Evolutionary conservation across 495 filamentous ascomycete genomes (phyloP), one percentile per base, ranked within the genome.

Genomic region (Tuber melanosporum): DNA sequence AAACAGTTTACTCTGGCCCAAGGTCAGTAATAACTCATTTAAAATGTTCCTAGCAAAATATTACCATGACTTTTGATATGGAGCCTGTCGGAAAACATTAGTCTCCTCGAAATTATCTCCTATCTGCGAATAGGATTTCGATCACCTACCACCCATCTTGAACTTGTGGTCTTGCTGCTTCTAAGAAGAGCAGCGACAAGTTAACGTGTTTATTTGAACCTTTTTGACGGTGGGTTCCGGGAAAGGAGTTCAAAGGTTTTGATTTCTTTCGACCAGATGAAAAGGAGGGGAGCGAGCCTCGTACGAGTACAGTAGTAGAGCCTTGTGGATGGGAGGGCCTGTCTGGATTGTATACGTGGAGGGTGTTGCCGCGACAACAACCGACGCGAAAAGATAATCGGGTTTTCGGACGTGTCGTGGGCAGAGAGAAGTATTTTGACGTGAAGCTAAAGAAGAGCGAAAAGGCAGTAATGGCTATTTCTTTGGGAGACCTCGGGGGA

Each of bases 1-100:
- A 86, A 98, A 98, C 85, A 99, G 93, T 91, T 96, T 98, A 14
- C 82, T 82, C 82, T 83, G 47, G 75, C 26, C 9, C 73, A 36
- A 46, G 22, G 32, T 43, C 26, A 74, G 72, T 36, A 75, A 46
- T n/a, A 75, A 46, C 77, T 62, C 79, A 81, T 69, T 73, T 72
- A 66, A 70, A 46, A 32, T 71, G 71, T 71, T 73, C 52, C 71
- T 71, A 76, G 62, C 41, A 45, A 75, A 49, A 62, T 71, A 46
- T 73, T 77, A 82, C 81, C 78, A 83, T 73, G 73, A 83, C 78
- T 76, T 83, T 83, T 76, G 81, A 83, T 62, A 83, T 75, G 73
- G 79, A 79, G 47, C 69, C 81, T 83, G 52, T 45, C 77, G 15
- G 49, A 52, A 62, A 80, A 71, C 36, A 72, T 81, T 81, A 81